Evolutionary conservation across 1,139 yeast genomes (phyloP), one percentile per base, ranked within the genome.

Genomic region (Sugiyamaella neomexicana): DNA sequence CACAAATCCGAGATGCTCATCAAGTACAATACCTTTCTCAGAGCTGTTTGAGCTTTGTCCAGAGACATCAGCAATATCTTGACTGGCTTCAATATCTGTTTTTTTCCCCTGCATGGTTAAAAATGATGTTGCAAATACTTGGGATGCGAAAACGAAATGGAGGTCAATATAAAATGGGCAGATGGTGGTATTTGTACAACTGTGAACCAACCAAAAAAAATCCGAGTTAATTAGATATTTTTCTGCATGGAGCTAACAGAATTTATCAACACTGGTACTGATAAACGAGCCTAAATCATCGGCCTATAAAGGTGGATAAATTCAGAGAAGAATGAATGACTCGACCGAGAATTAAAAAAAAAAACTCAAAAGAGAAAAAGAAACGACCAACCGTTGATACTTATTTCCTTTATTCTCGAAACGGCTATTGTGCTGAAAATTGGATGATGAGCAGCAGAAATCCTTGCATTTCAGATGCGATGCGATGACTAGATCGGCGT

Each of bases 1-100:
- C 68, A 77, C n/a, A 75, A 48, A 48, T 2, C 52, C 43, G 27
- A 46, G 29, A 2, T 27, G 16, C 13, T 39, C 38, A 31, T 46
- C 50, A 10, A 46, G 9, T 2, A 46, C 50, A 12, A 46, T 27
- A 5, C 50, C 50, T 27, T 34, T 37, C 25, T 44, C 40, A 20
- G 39, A 36, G 23, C 41, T 31, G 9, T 34, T 15, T 4, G 48
- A 34, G 8, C 13, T 12, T 5, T 39, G 16, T 34, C 15, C 29
- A 23, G 37, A 8, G 8, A 27, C 25, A 17, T 32, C 40, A n/a
- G 12, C n/a, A 4, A n/a, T 4, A 6, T 46, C 13, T 15, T 41
- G 50, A 13, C 23, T 15, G 31, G 20, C 15, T 13, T 37, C 50
- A 13, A 38, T 34, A 17, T 44, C 48, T n/a, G 13, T 5, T 15